Conservation (phyloP, 2,329 filamentous ascomycete genomes). For the Dothideomycetes sp. region DNA sequence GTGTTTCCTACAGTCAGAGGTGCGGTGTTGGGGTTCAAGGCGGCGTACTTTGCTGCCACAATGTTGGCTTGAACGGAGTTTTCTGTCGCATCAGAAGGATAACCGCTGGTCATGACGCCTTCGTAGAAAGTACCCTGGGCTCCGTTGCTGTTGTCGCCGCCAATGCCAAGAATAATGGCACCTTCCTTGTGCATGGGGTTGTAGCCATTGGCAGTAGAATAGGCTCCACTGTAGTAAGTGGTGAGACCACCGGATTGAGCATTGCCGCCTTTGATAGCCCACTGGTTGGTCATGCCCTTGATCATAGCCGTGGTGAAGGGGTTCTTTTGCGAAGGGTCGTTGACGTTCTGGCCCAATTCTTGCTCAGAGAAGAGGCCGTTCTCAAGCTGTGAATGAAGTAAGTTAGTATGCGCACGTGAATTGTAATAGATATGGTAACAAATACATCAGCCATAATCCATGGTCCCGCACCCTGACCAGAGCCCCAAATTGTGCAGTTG, state of each 20-base stretch:
- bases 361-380: conserved; percentile 55
- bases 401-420: not conserved
- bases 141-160: conserved; percentile 52
- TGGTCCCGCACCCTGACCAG: conserved; percentile 49
- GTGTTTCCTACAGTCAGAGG: conserved; percentile 40
- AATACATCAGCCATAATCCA: conserved; percentile 58
- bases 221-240: conserved; percentile 50
- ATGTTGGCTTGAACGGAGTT: conserved; percentile 41
- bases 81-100: conserved; percentile 52
- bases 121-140: conserved; percentile 53
- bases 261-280: conserved; percentile 52
- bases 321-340: conserved; percentile 42
- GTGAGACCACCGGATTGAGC: conserved; percentile 46
- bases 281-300: conserved; percentile 47
- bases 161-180: conserved; percentile 57
- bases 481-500: conserved; percentile 45
- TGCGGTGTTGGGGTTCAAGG: conserved; percentile 40
- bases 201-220: conserved; percentile 45
- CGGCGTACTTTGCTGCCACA: conserved; percentile 48
- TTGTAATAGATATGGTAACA: not conserved
- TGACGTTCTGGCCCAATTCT: conserved; percentile 38
- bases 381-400: conserved; percentile 46
- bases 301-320: conserved; percentile 50
- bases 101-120: conserved; percentile 54
- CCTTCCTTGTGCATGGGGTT: conserved; percentile 56